These are phyloP conservation scores for Rhododendron ovatum DNA, from an alignment of 148 eudicot genomes.

Conservation along the genomic window DNA sequence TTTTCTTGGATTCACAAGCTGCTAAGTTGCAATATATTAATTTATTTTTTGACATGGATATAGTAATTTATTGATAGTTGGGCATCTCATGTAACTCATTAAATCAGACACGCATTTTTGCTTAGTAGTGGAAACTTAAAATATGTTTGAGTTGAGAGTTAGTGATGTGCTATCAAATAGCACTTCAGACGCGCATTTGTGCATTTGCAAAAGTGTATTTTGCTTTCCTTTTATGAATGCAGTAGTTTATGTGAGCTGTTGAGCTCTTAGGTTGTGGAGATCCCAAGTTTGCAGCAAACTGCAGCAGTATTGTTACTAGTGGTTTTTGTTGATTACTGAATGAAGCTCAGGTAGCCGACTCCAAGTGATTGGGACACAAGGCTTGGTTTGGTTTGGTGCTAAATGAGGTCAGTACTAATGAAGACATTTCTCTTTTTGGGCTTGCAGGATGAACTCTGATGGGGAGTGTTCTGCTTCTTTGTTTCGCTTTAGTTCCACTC, in stretches of 20 bases:
- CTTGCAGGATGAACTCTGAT: slow-evolving; percentile 62
- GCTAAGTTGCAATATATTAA: not conserved
- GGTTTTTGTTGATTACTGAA: not conserved
- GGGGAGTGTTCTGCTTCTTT: not conserved
- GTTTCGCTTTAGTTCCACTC: not conserved
- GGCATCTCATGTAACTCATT: not conserved
- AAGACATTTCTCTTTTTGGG: not conserved
- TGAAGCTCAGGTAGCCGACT: too few species aligned
- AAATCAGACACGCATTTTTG: not conserved
- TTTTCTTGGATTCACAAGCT: not conserved
- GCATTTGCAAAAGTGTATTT: not conserved
- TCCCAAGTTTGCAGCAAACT: not conserved
- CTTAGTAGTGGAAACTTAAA: not conserved
- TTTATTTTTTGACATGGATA: too few species aligned
- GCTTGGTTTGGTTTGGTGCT: too few species aligned
- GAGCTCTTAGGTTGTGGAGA: not conserved
- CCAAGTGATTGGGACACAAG: too few species aligned
- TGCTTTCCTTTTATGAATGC: not conserved
- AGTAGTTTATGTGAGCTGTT: not conserved
- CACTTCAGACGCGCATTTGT: not conserved
- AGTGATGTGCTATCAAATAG: too few species aligned
- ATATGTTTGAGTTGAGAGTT: not conserved
- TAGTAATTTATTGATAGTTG: not conserved
- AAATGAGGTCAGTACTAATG: too few species aligned
- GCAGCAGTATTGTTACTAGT: not conserved